These are phyloP conservation scores for Biscogniauxia mediterranea DNA, from an alignment of 2,329 filamentous ascomycete genomes.

Conservation along the genomic window DNA sequence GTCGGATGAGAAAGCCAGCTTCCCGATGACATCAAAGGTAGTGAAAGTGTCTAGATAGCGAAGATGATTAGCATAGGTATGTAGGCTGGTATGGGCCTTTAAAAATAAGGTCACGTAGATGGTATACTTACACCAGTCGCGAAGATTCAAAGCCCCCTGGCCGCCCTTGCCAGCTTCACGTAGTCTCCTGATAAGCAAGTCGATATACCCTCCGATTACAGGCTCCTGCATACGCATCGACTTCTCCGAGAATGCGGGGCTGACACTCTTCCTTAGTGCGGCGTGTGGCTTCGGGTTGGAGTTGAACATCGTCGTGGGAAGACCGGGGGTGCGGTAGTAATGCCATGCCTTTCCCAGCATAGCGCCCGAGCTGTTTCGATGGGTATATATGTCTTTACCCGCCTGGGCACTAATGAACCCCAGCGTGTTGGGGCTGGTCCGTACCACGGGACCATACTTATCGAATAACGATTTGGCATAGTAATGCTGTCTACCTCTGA, in stretches of 20 bases:
- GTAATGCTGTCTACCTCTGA: constrained; percentile 14
- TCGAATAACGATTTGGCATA: constrained; percentile 27
- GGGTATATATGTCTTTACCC: constrained; percentile 33
- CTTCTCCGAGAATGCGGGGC: constrained; percentile 35
- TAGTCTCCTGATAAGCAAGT: constrained; percentile 30
- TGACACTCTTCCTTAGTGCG: constrained; percentile 30
- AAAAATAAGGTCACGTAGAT: background rate
- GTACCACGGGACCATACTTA: constrained; percentile 39
- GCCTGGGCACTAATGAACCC: constrained; percentile 36
- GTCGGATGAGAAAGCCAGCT: constrained; percentile 17
- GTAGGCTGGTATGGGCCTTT: background rate
- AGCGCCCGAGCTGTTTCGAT: constrained; percentile 14
- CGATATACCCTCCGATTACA: constrained; percentile 34
- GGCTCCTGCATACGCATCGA: constrained; percentile 39
- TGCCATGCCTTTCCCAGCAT: constrained; percentile 28
- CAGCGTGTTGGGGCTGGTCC: constrained; percentile 40
- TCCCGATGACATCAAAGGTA: constrained; percentile 21
- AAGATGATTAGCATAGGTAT: background rate
- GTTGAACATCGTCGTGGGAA: constrained; percentile 31
- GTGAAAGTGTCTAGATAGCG: constrained; percentile 6
- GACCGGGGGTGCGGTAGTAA: constrained; percentile 25
- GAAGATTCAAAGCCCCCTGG: constrained; percentile 17
- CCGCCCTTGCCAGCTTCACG: constrained; percentile 19
- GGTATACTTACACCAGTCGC: constrained; percentile 16
- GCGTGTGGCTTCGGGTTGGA: constrained; percentile 30